A percentile compares a stretch with the other conserved stretches of the same genome.
Evolutionary conservation across 2,329 filamentous ascomycete genomes (phyloP).

Genomic region (Sphaerulina populicola): DNA sequence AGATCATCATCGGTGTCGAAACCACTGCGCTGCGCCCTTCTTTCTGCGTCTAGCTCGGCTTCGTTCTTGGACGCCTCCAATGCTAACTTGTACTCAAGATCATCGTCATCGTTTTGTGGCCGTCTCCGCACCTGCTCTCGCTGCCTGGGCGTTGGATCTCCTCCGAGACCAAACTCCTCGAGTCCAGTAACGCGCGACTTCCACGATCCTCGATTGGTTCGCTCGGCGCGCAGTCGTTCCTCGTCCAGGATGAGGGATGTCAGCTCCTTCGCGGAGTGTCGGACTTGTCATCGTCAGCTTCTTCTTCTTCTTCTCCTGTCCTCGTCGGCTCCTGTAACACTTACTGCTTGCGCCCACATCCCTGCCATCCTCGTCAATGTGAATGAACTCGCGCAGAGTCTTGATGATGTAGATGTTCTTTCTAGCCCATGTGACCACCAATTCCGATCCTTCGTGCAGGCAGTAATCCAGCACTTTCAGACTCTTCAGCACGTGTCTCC

Average conservation of each 20-base stretch:
- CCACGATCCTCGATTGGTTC: slow-evolving; percentile 87
- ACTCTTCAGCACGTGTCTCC: slow-evolving; percentile 95
- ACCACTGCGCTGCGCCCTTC: slow-evolving; percentile 46
- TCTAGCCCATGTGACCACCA: slow-evolving; percentile 94
- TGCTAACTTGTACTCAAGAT: slow-evolving; percentile 81
- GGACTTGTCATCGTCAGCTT: slow-evolving; percentile 54
- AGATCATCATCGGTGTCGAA: slow-evolving; percentile 70
- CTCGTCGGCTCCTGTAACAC: slow-evolving; percentile 27
- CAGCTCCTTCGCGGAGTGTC: slow-evolving; percentile 90
- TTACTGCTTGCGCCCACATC: slow-evolving; percentile 95
- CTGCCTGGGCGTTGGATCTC: slow-evolving; percentile 28
- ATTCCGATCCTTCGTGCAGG: slow-evolving; percentile 89
- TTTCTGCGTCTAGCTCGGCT: slow-evolving; percentile 80
- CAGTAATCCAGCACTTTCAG: slow-evolving; percentile 97
- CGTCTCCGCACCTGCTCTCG: slow-evolving; percentile 33
- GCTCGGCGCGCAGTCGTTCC: slow-evolving; percentile 80
- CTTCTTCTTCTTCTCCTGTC: slow-evolving; percentile 6
- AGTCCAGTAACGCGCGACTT: slow-evolving; percentile 92
- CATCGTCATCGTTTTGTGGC: slow-evolving; percentile 53
- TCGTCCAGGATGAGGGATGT: slow-evolving; percentile 88
- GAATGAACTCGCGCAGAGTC: slow-evolving; percentile 92
- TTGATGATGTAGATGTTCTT: slow-evolving; percentile 99
- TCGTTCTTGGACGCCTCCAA: slow-evolving; percentile 93
- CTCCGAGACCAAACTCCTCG: slow-evolving; percentile 45
- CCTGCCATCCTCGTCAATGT: slow-evolving; percentile 87